Base-by-base conservation (phyloP, 2,329 filamentous ascomycete species). In the Aspergillus sergii region DNA sequence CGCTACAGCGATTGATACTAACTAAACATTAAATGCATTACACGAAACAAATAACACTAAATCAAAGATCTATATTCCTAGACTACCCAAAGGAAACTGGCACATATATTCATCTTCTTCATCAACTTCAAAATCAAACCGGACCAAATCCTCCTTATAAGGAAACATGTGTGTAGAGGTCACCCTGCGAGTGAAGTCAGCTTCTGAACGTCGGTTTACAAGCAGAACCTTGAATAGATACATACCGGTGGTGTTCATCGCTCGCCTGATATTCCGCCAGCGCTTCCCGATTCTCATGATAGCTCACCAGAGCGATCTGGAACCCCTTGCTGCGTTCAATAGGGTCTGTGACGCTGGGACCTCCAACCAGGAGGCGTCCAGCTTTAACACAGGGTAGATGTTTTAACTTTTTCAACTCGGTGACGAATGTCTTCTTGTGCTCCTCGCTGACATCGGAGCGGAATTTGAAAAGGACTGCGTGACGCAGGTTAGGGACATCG, bases 261-360 rank as follows among this genome's bases (percentile, higher is more conserved):
- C 83, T 85, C 1, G 81, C 81, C 60, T 86, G 84, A 58, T 87
- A 87, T 53, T 79, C 80, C 1, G 76, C 80, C 61, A 87, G 66
- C 0, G 83, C 85, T 9, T 73, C 73, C 7, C 68, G 71, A 26
- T 83, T 73, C 5, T 79, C 69, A 55, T 86, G 85, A 23, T 82
- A 85, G 75, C 84, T 86, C 43, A 87, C 59, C 0, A 86, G 72
- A 0, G 82, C 81, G 61, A 81, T 81, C 12, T 87, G 77, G 55
- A 80, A 86, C 0, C 84, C 84, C 64, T 86, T 84, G 71, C 83
- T 86, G 21, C 80, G 76, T 39, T 82, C 82, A 10, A 83, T 80
- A 0, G 84, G 84, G 26, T 82, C 76, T 0, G 84, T 86, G 6
- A 86, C 77, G 0, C 83, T 85, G 0, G 84, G 84, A 0, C 84